Base-by-base conservation (phyloP, 768 basidiomycete species). In the Russula abietina region DNA sequence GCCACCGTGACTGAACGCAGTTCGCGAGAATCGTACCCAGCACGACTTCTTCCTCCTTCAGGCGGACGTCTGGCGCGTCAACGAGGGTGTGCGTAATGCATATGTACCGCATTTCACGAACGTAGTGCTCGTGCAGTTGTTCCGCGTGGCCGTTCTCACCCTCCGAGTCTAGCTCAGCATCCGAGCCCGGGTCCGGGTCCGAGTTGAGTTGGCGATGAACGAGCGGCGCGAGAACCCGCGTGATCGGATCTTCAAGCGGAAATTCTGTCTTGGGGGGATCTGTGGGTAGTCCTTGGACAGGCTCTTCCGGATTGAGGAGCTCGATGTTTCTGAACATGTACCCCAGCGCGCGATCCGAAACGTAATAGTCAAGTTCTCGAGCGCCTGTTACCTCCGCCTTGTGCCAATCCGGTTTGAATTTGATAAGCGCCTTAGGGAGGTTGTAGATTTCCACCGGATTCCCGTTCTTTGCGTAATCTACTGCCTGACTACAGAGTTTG, bases 381-480 rank as follows among this genome's bases (percentile, higher is more conserved):
- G 82, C 82, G 7, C 75, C 71, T 1, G 69, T 69, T 9, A 71
- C 72, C 49, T 75, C 52, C 1, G 72, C 68, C 68, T 79, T 80
- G 62, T 89, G 83, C 90, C 90, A 92, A 70, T 92, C 90, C 0
- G 90, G 90, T 68, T 87, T 91, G 71, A 80, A 83, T 19, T 78
- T 78, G 50, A 89, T 88, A 17, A 88, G 75, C 0, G 76, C 70
- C 12, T 73, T 71, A 4, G 90, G 89, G 33, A 88, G 67, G 14
- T 67, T 64, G 43, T 16, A 26, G 24, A 87, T 74, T 54, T 85
- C 74, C 28, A 89, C 86, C 2, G 83, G 80, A 41, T 81, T 81
- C 10, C 89, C 90, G 65, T 86, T 85, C 73, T 91, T 92, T 0
- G 88, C 84, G 70, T 89, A 92, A 69, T 91, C 90, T 4, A 92